Evolutionary conservation across 352 stramenopile species (phyloP).

Genomic region (Globisporangium yorkense): DNA sequence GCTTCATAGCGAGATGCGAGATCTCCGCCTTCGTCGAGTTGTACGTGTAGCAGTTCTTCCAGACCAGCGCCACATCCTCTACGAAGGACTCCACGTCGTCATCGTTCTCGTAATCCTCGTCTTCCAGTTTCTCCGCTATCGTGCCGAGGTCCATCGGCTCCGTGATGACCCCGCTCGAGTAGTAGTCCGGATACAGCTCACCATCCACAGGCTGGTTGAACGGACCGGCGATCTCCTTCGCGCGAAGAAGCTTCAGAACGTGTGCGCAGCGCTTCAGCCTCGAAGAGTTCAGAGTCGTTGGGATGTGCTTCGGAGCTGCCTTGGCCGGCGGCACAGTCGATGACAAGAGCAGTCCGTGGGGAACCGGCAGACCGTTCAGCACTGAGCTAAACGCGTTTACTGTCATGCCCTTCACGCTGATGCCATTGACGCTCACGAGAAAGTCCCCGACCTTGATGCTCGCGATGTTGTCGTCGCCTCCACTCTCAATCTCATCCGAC

Average conservation of each 20-base stretch:
- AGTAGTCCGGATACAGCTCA: conserved; percentile 83
- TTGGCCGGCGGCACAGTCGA: conserved; percentile 34
- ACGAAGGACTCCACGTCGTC: conserved; percentile 75
- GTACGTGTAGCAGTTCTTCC: conserved; percentile 85
- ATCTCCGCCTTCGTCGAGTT: conserved; percentile 83
- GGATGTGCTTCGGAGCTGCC: conserved; percentile 45
- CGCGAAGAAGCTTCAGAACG: conserved; percentile 67
- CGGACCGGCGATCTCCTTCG: conserved; percentile 68
- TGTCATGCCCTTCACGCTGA: conserved; percentile 32
- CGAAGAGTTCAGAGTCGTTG: conserved; percentile 46
- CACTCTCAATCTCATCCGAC: conserved; percentile 5
- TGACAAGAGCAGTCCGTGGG: conserved; percentile 59
- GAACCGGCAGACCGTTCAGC: conserved; percentile 17
- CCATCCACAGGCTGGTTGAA: conserved; percentile 85
- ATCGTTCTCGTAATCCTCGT: conserved; percentile 83
- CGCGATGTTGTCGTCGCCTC: conserved; percentile 5
- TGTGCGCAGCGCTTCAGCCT: conserved; percentile 67
- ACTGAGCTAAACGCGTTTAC: conserved; percentile 27
- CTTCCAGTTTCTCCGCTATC: conserved; percentile 78
- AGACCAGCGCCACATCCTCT: conserved; percentile 75
- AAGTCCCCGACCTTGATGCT: conserved; percentile 30
- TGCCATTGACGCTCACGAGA: conserved; percentile 48
- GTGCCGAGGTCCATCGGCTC: conserved; percentile 82
- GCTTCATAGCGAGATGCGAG: conserved; percentile 63
- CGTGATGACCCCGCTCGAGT: conserved; percentile 50